Base-by-base conservation (phyloP, 257 asterid genomes). In the Craterostigma plantagineum region DNA sequence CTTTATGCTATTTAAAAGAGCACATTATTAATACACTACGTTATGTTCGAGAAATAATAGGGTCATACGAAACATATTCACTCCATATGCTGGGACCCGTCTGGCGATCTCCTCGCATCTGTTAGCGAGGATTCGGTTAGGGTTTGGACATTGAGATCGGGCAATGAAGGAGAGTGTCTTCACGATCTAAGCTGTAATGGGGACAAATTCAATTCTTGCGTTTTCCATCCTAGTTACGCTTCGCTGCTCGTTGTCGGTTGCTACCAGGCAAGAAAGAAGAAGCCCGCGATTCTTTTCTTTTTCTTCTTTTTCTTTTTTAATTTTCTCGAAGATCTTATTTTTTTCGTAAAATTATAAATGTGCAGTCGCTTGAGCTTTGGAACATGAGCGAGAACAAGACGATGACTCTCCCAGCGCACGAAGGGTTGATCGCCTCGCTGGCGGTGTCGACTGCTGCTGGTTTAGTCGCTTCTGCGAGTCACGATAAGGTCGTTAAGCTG, bases 191-290 rank as follows among this genome's bases (percentile, higher is more conserved):
- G 80, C 48, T 83, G 92, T 52, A 77, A 75, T 11, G 99, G 93
- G 42, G 79, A 77, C 73, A 77, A 77, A 41, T 83, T 90, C 63
- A 64, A 77, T 52, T 90, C 99, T 4, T 83, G 94, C 15, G 99
- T 71, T 35, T 90, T 90, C 69, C 99, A 90, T 60, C 99, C 95
- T 8, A 58, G 86, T 0, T 77, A 68, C 61, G 56, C 93, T 5
- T 75, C 99, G 4, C 59, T 90, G 71, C 71, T 90, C 9, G 82
- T 90, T 45, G 75, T 90, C 8, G 98, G 95, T 35, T 87, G 98
- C 62, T 82, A 82, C 52, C 93, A 82, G 98, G 98, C 72, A 76
- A 73, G 74, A 61, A n/a, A n/a, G n/a, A n/a, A n/a, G n/a, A n/a
- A n/a, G 8, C 15, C 14, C 50, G 18, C 43, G n/a, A 18, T 11